Conservation (phyloP, 2,329 filamentous ascomycete species). For the Albifimbria verrucaria region DNA sequence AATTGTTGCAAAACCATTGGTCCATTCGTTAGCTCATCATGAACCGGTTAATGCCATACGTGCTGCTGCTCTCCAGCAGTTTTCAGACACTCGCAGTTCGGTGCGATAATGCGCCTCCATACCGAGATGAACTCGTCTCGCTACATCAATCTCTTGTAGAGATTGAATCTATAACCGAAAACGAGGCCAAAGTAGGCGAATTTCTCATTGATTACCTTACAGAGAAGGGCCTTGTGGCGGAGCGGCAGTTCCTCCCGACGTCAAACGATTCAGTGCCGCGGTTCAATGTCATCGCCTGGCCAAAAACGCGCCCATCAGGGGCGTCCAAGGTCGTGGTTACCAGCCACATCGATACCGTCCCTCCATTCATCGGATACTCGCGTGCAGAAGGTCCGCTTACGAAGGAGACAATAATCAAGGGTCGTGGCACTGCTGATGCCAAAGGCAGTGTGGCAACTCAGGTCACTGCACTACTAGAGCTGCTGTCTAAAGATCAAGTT, state of each 20-base stretch:
- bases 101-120: neutral
- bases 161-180: slow-evolving; percentile 62
- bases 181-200: slow-evolving; percentile 61
- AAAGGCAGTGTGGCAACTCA: slow-evolving; percentile 58
- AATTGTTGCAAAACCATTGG: no score
- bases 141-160: slow-evolving; percentile 72
- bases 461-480: slow-evolving; percentile 56
- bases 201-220: slow-evolving; percentile 64
- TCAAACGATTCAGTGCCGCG: slow-evolving; percentile 60
- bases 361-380: slow-evolving; percentile 63
- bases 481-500: slow-evolving; percentile 36
- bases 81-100: neutral
- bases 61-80: neutral
- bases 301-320: neutral
- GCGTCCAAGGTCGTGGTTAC: slow-evolving; percentile 56
- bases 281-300: slow-evolving; percentile 29
- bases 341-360: slow-evolving; percentile 73
- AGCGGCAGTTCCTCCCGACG: slow-evolving; percentile 52
- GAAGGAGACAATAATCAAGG: slow-evolving; percentile 34
- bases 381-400: slow-evolving; percentile 33
- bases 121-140: slow-evolving; percentile 35
- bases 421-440: slow-evolving; percentile 66
- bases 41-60: neutral
- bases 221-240: slow-evolving; percentile 32
- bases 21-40: no score